These are phyloP conservation scores for Ulvella scutata DNA, from an alignment of 139 green algal species.

Conservation along the genomic window DNA sequence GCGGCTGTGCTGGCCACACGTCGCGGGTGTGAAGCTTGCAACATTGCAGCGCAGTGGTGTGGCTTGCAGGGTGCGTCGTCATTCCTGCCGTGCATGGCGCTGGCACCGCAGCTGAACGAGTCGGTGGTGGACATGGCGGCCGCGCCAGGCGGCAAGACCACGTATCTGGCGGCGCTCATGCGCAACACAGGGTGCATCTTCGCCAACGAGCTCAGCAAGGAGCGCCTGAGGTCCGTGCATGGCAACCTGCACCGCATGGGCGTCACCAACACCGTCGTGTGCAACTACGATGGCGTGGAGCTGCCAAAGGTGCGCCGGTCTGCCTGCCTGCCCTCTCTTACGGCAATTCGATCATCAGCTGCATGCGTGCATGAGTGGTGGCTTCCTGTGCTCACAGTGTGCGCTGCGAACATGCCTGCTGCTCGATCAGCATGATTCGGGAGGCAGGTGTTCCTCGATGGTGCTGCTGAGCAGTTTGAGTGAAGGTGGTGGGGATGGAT, in stretches of 20 bases:
- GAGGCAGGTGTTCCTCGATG: no score
- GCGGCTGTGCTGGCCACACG: no score
- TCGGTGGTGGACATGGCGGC: constrained; percentile 91
- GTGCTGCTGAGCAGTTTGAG: no score
- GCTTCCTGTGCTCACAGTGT: no score
- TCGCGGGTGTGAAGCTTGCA: neutral
- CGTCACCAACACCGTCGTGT: constrained; percentile 74
- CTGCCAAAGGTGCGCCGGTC: constrained; percentile 30
- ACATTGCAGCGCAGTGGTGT: neutral
- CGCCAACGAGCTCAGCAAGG: constrained; percentile 91
- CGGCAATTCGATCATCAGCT: no score
- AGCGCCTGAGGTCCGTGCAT: constrained; percentile 74
- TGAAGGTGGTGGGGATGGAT: no score
- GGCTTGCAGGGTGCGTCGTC: constrained; percentile 63
- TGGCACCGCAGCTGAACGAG: constrained; percentile 79
- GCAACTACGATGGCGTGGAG: constrained; percentile 85
- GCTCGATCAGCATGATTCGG: no score
- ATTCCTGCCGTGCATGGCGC: constrained; percentile 95
- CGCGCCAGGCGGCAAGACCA: constrained; percentile 96
- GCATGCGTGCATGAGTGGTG: no score
- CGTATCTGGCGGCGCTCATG: constrained; percentile 90
- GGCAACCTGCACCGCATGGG: constrained; percentile 93
- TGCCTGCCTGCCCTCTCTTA: no score
- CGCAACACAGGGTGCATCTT: constrained; percentile 84
- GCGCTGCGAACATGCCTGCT: no score